phyloP scores from a whole-genome alignment of 306 rosid species.

The Pyrus pyrifolia region DNA sequence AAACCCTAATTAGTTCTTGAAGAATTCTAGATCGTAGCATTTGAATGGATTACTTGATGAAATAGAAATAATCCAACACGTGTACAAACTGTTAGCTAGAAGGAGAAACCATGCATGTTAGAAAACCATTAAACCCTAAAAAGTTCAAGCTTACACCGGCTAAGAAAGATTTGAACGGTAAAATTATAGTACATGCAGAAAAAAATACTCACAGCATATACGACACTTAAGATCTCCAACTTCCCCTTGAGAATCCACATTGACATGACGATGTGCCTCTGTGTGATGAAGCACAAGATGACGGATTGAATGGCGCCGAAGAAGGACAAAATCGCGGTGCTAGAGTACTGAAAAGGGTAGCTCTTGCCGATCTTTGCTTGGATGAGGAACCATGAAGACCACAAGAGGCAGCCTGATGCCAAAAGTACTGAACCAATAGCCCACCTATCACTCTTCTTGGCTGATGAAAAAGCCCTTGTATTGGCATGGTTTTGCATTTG shows the following conservation, averaged over 20 bases:
- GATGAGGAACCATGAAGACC: conserved; percentile 92
- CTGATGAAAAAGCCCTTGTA: background rate
- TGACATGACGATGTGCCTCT: conserved; percentile 34
- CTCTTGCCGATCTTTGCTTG: conserved; percentile 60
- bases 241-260: conserved; percentile 59
- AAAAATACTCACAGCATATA: conserved; percentile 53
- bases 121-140: background rate
- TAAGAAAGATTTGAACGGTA: background rate
- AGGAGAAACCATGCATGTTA: background rate
- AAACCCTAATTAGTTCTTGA: background rate
- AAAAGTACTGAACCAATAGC: conserved; percentile 49
- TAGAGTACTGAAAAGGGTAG: conserved; percentile 69
- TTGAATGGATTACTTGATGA: background rate
- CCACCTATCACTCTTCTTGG: conserved; percentile 42
- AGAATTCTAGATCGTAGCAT: background rate
- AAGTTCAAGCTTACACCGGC: background rate
- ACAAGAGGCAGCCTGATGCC: conserved; percentile 49
- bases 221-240: conserved; percentile 46
- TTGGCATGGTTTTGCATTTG: background rate
- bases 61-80: background rate
- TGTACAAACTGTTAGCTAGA: background rate
- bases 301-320: conserved; percentile 68
- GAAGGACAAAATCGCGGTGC: conserved; percentile 69
- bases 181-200: background rate
- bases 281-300: conserved; percentile 41